Evolutionary conservation across 2,329 filamentous ascomycete genomes (phyloP).

Genomic region (Trichophyton verrucosum): DNA sequence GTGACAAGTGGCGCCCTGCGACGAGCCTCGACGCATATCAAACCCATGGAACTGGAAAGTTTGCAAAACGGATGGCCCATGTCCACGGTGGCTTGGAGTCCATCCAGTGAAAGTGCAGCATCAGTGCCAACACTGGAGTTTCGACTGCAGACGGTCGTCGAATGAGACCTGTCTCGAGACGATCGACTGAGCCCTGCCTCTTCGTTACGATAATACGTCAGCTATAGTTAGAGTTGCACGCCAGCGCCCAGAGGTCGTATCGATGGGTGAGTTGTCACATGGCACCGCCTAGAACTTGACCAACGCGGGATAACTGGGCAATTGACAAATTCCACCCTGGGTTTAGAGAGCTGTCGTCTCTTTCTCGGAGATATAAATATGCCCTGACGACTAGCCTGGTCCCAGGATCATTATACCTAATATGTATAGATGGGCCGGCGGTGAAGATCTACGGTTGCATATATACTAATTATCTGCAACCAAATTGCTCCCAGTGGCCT

Average conservation of each 20-base stretch:
- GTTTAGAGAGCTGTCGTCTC: neutral
- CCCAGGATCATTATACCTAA: neutral
- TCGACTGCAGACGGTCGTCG: neutral
- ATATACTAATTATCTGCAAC: neutral
- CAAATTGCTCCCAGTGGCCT: neutral
- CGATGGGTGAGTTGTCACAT: conserved; percentile 3
- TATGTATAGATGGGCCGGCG: neutral
- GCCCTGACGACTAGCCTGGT: neutral
- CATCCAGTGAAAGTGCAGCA: neutral
- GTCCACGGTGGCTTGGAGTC: neutral
- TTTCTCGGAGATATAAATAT: neutral
- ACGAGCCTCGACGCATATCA: neutral
- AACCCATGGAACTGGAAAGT: conserved; percentile 5
- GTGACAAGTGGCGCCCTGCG: neutral
- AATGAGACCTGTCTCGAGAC: conserved; percentile 3
- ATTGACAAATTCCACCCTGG: neutral
- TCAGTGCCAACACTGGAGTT: neutral
- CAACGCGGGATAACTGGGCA: neutral
- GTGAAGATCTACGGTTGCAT: neutral
- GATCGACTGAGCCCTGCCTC: conserved; percentile 1
- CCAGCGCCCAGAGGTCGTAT: conserved; percentile 3
- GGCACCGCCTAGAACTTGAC: neutral
- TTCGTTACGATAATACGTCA: neutral
- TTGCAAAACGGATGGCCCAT: neutral
- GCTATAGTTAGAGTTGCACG: neutral